Evolutionary conservation across 192 early-diverging fungal genomes (phyloP).

Genomic region (Podila clonocystis): DNA sequence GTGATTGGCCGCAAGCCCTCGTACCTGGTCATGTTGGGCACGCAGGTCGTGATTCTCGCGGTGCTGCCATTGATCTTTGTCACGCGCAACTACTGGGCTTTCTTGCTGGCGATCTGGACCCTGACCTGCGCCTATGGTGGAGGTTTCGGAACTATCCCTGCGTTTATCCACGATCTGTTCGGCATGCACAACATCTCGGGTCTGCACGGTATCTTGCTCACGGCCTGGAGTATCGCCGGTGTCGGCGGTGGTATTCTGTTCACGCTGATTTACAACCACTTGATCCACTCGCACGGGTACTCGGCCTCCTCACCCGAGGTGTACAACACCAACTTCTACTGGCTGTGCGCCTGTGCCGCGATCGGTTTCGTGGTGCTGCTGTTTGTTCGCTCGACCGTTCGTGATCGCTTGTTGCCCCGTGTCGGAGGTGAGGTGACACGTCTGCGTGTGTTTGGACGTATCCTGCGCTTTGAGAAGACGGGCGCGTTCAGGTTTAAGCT

Average conservation of each 20-base stretch:
- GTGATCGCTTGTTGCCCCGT: constrained; percentile 75
- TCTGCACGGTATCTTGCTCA: constrained; percentile 79
- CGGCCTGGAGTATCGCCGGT: constrained; percentile 77
- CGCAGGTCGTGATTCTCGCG: constrained; percentile 66
- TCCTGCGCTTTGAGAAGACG: constrained; percentile 60
- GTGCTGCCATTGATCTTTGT: constrained; percentile 68
- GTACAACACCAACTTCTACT: constrained; percentile 73
- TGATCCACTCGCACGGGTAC: constrained; percentile 54
- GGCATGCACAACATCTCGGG: constrained; percentile 78
- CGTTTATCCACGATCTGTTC: constrained; percentile 79
- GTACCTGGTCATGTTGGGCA: constrained; percentile 66
- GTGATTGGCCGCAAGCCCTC: constrained; percentile 71
- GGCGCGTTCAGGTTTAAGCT: constrained; percentile 40
- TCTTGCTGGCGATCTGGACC: constrained; percentile 66
- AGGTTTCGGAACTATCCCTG: constrained; percentile 81
- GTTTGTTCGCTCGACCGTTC: constrained; percentile 70
- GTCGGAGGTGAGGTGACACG: constrained; percentile 68
- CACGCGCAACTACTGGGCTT: constrained; percentile 64
- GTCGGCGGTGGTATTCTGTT: constrained; percentile 76
- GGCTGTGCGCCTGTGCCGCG: constrained; percentile 70
- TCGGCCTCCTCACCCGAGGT: constrained; percentile 54
- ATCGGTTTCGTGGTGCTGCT: constrained; percentile 67
- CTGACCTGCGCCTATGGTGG: constrained; percentile 77
- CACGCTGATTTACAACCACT: constrained; percentile 66
- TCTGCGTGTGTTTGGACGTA: constrained; percentile 70